Conservation (phyloP, 345 rosid genomes). For the Arabis hirsuta region DNA sequence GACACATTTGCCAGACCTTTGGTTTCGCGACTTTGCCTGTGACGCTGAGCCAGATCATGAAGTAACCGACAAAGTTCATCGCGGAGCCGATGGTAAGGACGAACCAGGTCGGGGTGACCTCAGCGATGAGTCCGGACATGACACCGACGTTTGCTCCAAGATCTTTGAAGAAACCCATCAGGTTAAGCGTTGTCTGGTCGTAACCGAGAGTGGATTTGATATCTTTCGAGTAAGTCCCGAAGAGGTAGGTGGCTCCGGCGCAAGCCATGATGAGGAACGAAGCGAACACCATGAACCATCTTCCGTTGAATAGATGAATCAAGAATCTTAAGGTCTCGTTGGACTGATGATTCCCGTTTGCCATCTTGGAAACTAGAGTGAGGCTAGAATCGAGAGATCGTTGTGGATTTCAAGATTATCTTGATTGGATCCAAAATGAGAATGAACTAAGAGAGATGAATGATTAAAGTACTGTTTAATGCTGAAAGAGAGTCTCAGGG, state of each 20-base stretch:
- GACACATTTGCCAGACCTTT: conserved; percentile 82
- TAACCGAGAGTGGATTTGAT: conserved; percentile 78
- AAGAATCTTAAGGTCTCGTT: conserved; percentile 47
- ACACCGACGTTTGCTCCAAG: conserved; percentile 89
- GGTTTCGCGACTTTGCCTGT: conserved; percentile 69
- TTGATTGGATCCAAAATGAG: not conserved
- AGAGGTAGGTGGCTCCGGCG: conserved; percentile 87
- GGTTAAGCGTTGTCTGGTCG: conserved; percentile 80
- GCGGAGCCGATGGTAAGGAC: conserved; percentile 77
- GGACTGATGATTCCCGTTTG: conserved; percentile 10
- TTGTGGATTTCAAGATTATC: conserved; percentile 23
- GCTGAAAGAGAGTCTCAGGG: conserved; percentile 30
- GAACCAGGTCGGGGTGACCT: conserved; percentile 89
- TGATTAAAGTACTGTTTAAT: not conserved
- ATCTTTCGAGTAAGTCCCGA: conserved; percentile 78
- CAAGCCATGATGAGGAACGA: conserved; percentile 89
- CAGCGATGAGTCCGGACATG: conserved; percentile 76
- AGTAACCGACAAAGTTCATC: conserved; percentile 83
- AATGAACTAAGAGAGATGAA: not conserved
- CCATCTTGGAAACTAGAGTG: conserved; percentile 28
- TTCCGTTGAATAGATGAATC: conserved; percentile 56
- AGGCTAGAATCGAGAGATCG: conserved; percentile 25
- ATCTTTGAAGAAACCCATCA: conserved; percentile 83
- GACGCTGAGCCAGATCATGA: conserved; percentile 84
- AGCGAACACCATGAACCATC: conserved; percentile 94